Evolutionary conservation across 768 basidiomycete species (phyloP).

Genomic region (Lactarius akahatsu): DNA sequence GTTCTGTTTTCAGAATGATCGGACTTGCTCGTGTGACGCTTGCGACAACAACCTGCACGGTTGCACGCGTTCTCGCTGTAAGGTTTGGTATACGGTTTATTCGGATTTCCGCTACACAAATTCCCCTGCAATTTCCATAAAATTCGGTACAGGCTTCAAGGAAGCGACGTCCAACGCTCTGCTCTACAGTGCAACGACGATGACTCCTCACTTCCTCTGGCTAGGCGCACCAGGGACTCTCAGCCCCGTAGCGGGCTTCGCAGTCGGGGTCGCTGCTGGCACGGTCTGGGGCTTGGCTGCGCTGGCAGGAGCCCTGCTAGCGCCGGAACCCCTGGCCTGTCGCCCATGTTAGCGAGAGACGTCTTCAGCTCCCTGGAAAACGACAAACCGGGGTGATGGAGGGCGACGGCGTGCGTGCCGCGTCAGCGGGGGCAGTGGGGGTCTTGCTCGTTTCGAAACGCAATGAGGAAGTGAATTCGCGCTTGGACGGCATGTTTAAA

Average conservation of each 20-base stretch:
- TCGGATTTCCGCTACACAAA: no score
- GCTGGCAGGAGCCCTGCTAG: background rate
- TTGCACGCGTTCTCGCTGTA: no score
- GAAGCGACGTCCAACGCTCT: background rate
- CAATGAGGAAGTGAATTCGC: slow-evolving; percentile 7
- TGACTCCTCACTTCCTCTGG: slow-evolving; percentile 10
- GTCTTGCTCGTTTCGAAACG: background rate
- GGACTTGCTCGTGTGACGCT: no score
- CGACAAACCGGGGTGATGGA: slow-evolving; percentile 8
- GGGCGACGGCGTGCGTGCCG: background rate
- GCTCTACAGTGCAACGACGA: background rate
- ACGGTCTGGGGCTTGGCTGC: background rate
- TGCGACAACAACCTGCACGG: no score
- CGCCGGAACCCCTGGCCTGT: slow-evolving; percentile 1
- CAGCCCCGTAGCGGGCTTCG: background rate
- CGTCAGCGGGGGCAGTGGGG: background rate
- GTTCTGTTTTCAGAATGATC: no score
- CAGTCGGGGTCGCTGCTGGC: background rate
- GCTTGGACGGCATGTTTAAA: slow-evolving; percentile 19
- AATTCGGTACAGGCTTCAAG: background rate
- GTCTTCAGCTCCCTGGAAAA: no score
- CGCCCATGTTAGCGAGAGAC: background rate
- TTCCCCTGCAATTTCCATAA: no score
- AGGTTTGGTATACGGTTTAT: no score
- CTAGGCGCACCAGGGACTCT: background rate